Evolutionary conservation across 2,329 filamentous ascomycete genomes (phyloP).

Genomic region (Cladosporium cucumerinum): DNA sequence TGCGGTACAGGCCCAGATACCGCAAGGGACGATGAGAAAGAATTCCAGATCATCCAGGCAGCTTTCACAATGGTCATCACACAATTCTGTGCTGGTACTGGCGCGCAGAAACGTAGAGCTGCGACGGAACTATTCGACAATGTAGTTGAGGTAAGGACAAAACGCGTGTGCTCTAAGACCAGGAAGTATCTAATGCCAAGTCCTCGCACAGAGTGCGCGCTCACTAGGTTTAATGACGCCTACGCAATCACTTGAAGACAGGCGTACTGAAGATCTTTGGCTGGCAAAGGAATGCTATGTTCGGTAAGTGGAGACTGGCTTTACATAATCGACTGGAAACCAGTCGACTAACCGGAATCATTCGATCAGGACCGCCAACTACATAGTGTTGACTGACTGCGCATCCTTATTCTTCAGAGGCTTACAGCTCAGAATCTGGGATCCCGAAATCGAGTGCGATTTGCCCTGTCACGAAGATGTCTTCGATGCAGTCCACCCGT

Average conservation of each 20-base stretch:
- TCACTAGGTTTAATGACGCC: neutral
- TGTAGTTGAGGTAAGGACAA: neutral
- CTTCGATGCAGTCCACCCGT: constrained; percentile 19
- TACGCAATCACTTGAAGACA: neutral
- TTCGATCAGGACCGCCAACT: neutral
- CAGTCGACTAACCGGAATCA: neutral
- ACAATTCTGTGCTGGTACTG: neutral
- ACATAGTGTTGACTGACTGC: constrained; percentile 12
- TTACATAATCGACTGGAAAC: neutral
- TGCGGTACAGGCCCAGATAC: neutral
- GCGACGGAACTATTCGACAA: neutral
- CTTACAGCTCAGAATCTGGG: constrained; percentile 14
- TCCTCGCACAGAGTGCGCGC: neutral
- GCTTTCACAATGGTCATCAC: neutral
- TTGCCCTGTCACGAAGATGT: constrained; percentile 16
- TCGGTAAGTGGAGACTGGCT: neutral
- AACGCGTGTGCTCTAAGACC: neutral
- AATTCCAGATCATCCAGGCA: neutral
- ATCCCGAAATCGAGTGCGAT: constrained; percentile 14
- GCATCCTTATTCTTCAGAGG: constrained; percentile 20
- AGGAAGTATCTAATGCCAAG: neutral
- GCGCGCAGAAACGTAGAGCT: constrained; percentile 11
- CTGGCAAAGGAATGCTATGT: neutral
- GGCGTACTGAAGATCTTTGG: neutral
- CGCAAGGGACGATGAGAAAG: neutral